A percentile compares a stretch with the other conserved stretches of the same genome.
Conservation (phyloP, 192 early-diverging fungal genomes). For the Irineochytrium annulatum region DNA sequence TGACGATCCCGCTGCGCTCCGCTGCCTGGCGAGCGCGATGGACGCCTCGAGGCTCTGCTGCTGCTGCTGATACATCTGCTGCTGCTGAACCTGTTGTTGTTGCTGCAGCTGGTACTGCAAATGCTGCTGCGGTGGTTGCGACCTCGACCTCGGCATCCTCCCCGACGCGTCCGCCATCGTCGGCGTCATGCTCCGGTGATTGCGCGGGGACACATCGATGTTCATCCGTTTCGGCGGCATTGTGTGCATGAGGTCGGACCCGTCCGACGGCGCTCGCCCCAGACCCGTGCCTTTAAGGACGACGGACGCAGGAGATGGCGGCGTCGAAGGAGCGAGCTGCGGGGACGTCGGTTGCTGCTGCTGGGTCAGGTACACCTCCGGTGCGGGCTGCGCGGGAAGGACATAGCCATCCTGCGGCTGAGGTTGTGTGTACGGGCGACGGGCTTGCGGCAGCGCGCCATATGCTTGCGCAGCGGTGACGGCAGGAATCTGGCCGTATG, state of each 20-base stretch:
- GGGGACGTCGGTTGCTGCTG: too few species aligned
- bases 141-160: not conserved
- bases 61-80: not conserved
- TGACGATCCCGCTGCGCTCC: not conserved
- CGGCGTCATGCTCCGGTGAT: not conserved
- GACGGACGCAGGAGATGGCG: not conserved
- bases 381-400: too few species aligned
- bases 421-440: too few species aligned
- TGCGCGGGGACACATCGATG: slow-evolving; percentile 1
- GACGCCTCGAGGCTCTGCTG: not conserved
- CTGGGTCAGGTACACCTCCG: too few species aligned
- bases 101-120: not conserved
- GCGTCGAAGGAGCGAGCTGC: not conserved
- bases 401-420: too few species aligned
- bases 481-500: not conserved
- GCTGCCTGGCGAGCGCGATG: not conserved
- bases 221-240: not conserved
- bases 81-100: not conserved
- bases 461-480: not conserved
- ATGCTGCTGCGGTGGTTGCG: not conserved
- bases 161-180: not conserved
- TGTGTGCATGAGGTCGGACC: slow-evolving; percentile 1
- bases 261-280: not conserved
- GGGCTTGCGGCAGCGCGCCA: not conserved
- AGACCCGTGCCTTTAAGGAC: not conserved